Percentiles rank a stretch among this genome's conserved stretches.
These are phyloP conservation scores for Nymphaea colorata DNA, from an alignment of 164 flowering plant species.

Conservation along the genomic window DNA sequence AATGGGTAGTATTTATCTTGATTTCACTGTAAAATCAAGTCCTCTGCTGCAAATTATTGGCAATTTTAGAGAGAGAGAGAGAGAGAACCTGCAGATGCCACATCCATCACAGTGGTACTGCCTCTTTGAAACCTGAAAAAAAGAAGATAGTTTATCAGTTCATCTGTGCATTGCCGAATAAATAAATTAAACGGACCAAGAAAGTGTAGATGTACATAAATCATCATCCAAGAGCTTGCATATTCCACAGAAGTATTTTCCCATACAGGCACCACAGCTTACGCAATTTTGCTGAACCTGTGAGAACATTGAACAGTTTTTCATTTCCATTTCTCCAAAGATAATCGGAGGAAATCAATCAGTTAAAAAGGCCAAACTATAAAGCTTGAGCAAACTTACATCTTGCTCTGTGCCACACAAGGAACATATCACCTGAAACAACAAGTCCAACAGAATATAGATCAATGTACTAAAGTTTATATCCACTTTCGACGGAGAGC, in stretches of 20 bases:
- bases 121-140: conserved; percentile 59
- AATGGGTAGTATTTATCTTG: too few species aligned
- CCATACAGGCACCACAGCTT: conserved; percentile 81
- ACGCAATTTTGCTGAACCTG: conserved; percentile 74
- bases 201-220: conserved; percentile 24
- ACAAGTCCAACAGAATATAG: background rate
- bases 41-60: too few species aligned
- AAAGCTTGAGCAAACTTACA: conserved; percentile 37
- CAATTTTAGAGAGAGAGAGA: background rate
- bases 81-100: conserved; percentile 66
- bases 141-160: background rate
- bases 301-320: background rate
- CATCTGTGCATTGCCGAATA: background rate
- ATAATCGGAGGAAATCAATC: too few species aligned
- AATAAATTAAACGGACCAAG: background rate
- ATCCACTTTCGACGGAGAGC: too few species aligned
- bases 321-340: too few species aligned
- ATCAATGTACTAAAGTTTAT: too few species aligned
- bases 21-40: too few species aligned
- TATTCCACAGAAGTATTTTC: conserved; percentile 58
- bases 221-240: conserved; percentile 93
- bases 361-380: too few species aligned
- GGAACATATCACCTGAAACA: conserved; percentile 78
- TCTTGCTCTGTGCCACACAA: conserved; percentile 78
- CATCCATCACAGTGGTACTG: conserved; percentile 90